Conservation (phyloP, 2,329 filamentous ascomycete genomes). For the Aspergillus carbonarius region DNA sequence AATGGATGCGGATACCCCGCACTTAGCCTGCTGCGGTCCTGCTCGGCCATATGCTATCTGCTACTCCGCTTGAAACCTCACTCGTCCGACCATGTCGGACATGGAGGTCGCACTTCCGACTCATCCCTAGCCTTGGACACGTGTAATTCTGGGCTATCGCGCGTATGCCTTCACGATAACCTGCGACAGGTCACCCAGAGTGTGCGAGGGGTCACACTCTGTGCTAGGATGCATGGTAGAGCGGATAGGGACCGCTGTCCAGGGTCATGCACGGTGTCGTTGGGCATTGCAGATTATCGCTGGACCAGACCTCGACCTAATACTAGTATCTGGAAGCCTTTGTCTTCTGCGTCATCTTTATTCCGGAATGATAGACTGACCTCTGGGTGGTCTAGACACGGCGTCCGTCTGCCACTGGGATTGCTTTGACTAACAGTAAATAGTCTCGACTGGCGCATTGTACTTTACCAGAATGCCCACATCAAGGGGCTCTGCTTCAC, state of each 20-base stretch:
- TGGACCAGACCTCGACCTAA: neutral
- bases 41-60: neutral
- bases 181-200: neutral
- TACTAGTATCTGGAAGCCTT: neutral
- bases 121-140: constrained; percentile 1
- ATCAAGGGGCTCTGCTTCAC: neutral
- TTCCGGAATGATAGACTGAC: neutral
- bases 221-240: neutral
- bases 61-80: neutral
- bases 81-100: neutral
- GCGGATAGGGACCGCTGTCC: neutral
- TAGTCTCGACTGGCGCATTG: neutral
- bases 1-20: neutral
- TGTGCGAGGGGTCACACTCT: neutral
- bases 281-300: neutral
- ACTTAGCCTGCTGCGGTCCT: neutral
- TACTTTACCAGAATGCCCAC: neutral
- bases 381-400: neutral
- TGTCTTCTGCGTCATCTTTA: neutral
- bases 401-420: neutral
- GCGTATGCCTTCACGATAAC: neutral
- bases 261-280: neutral
- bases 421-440: neutral
- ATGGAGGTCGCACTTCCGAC: neutral
- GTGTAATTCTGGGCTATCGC: neutral